Percentiles rank a stretch among this genome's conserved stretches.
These are phyloP conservation scores for Juglanconis sp. DNA, from an alignment of 2,329 filamentous ascomycete species.

Conservation along the genomic window DNA sequence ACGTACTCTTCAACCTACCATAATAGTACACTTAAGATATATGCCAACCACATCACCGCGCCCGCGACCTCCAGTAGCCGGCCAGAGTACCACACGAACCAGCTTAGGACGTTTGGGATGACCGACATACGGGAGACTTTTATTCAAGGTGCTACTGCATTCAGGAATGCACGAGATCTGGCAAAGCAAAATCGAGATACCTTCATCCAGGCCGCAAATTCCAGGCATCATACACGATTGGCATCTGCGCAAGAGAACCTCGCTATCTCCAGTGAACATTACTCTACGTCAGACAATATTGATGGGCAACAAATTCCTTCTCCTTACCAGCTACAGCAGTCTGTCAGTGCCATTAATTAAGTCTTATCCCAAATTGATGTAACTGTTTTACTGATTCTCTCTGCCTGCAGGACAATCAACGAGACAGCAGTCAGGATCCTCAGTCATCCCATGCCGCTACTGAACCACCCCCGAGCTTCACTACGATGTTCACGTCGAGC, in stretches of 20 bases:
- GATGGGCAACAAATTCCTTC: not conserved
- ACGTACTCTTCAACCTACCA: slow-evolving; percentile 37
- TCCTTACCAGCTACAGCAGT: not conserved
- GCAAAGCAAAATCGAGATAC: not conserved
- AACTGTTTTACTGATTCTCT: slow-evolving; percentile 17
- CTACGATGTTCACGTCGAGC: slow-evolving; percentile 19
- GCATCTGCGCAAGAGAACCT: not conserved
- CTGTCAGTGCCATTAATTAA: not conserved
- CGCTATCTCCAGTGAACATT: slow-evolving; percentile 12
- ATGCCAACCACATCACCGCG: slow-evolving; percentile 32
- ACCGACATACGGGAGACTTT: slow-evolving; percentile 29
- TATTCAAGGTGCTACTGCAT: slow-evolving; percentile 33
- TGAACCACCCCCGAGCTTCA: slow-evolving; percentile 18
- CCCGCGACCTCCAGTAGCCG: slow-evolving; percentile 27
- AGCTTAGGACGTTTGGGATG: slow-evolving; percentile 27
- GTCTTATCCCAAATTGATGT: slow-evolving; percentile 9
- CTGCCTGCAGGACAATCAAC: slow-evolving; percentile 17
- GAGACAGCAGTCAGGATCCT: slow-evolving; percentile 16
- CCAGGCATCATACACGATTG: slow-evolving; percentile 13
- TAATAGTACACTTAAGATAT: slow-evolving; percentile 34
- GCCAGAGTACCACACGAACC: slow-evolving; percentile 40
- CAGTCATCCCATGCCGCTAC: slow-evolving; percentile 12
- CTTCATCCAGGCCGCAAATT: slow-evolving; percentile 22
- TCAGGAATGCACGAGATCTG: slow-evolving; percentile 31
- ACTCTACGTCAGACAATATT: not conserved